Base-by-base conservation (phyloP, 345 rosid species). In the Raphanus raphanistrum region DNA sequence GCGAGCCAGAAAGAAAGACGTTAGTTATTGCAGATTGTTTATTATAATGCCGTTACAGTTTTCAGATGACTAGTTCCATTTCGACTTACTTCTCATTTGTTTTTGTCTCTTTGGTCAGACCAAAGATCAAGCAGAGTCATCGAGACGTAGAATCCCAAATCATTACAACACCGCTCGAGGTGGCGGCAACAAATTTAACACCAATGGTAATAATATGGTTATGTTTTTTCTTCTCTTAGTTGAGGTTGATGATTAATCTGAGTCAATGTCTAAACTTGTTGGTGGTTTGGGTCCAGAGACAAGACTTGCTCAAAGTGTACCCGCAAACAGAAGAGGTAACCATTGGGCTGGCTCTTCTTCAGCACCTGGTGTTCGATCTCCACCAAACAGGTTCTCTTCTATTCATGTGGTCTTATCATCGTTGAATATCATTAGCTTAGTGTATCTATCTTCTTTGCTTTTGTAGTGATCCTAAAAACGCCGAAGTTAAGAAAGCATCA, bases 1-100 rank as follows among this genome's bases (percentile, higher is more conserved):
- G 77, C 84, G 96, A 72, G 91, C 92, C 64, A 92, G 92, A 87
- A 87, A 88, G 82, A 95, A 92, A 78, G 94, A 87, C 92, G 98
- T 45, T 15, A 33, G 65, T 66, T 57, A 27, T 41, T 28, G 31
- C 29, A 33, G 16, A 63, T 21, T 33, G 62, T 64, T 63, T 31
- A n/a, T 50, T 50, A 35, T 36, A 55, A 8, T 50, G 27, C 61
- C 57, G 55, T 41, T 12, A 43, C 6, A n/a, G 9, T 48, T 10
- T 57, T 43, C 10, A 28, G 26, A 59, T 68, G 27, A 75, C 29
- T 28, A 16, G 54, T 63, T 73, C 10, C 27, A 28, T 50, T 50
- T 50, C 48, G 61, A 28, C 32, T 67, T 41, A 25, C n/a, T 67
- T 25, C 4, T 63, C 11, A 15, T 16, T 50, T 63, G 2, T 65